A percentile compares a stretch with the other conserved stretches of the same genome.
phyloP scores from a whole-genome alignment of 768 basidiomycete genomes.

The Piloderma croceum region DNA sequence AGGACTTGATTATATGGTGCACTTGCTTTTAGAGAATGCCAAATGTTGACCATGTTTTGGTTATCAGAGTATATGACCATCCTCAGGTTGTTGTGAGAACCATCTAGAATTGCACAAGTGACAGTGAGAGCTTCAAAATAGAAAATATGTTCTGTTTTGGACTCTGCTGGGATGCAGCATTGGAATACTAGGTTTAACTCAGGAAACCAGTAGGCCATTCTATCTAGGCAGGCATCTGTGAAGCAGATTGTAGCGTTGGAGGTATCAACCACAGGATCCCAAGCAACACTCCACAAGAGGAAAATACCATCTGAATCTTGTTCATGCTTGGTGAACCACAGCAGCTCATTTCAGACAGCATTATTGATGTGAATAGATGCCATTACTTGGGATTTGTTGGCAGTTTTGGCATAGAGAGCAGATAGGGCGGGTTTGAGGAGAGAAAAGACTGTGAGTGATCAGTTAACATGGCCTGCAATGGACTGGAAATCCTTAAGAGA shows the following conservation, averaged over 20 bases:
- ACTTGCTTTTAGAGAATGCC: conserved; percentile 24
- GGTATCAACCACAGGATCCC: conserved; percentile 9
- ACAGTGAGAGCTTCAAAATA: too few relatives aligned
- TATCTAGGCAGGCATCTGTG: conserved; percentile 23
- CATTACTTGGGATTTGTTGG: conserved; percentile 11
- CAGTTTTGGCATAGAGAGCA: conserved; percentile 27
- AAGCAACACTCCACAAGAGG: conserved; percentile 12
- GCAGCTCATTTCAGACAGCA: too few relatives aligned
- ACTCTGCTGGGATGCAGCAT: conserved; percentile 1
- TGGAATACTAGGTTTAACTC: conserved; percentile 9
- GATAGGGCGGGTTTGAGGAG: conserved; percentile 23
- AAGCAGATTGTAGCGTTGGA: too few relatives aligned
- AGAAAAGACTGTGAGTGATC: conserved; percentile 34
- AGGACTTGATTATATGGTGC: conserved; percentile 16
- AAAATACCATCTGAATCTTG: conserved; percentile 13
- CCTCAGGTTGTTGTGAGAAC: too few relatives aligned
- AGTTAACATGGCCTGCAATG: conserved; percentile 34
- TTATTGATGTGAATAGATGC: conserved; percentile 25
- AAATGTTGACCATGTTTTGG: conserved; percentile 25
- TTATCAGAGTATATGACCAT: conserved; percentile 26
- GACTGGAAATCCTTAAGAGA: conserved; percentile 24
- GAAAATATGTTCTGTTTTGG: too few relatives aligned
- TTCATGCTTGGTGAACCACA: too few relatives aligned
- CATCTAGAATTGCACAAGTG: too few relatives aligned
- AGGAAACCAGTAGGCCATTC: conserved; percentile 23